Conservation (phyloP, 2,329 filamentous ascomycete species). For the Fusarium sarcochroum region DNA sequence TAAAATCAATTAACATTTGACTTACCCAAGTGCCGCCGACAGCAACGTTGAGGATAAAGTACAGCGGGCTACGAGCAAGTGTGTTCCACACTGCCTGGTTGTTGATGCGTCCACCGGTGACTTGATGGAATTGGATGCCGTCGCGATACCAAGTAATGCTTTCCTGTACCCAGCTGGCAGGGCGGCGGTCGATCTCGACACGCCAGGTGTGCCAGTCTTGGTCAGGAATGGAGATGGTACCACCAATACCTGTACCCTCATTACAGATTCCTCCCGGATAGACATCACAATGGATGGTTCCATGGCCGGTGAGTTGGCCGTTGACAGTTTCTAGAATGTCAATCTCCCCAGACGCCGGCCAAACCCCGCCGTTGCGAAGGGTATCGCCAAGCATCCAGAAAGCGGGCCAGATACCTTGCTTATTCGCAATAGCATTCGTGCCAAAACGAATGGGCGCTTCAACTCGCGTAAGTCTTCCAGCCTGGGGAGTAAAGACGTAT, state of each 20-base stretch:
- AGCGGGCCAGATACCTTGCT: constrained; percentile 58
- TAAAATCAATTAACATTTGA: neutral
- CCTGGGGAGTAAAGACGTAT: constrained; percentile 60
- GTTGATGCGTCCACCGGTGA: constrained; percentile 59
- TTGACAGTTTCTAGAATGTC: constrained; percentile 44
- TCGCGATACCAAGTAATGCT: constrained; percentile 64
- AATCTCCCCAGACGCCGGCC: constrained; percentile 43
- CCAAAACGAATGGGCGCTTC: constrained; percentile 62
- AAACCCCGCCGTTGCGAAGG: constrained; percentile 39
- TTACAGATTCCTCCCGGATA: constrained; percentile 61
- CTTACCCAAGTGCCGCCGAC: constrained; percentile 65
- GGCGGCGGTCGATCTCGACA: constrained; percentile 62
- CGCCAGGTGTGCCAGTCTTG: constrained; percentile 62
- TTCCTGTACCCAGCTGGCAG: constrained; percentile 60
- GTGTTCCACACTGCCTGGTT: constrained; percentile 61
- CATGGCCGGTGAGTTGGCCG: constrained; percentile 8
- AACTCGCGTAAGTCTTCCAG: constrained; percentile 56
- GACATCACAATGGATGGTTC: constrained; percentile 39
- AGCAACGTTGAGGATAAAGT: constrained; percentile 66
- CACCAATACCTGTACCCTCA: constrained; percentile 59
- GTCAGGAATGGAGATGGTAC: constrained; percentile 53
- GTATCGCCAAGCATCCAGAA: constrained; percentile 47
- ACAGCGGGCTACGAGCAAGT: constrained; percentile 63
- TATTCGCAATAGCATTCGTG: constrained; percentile 47
- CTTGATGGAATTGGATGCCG: constrained; percentile 56